Evolutionary conservation across 2,329 filamentous ascomycete species (phyloP).

Genomic region (Pleomassaria siparia): DNA sequence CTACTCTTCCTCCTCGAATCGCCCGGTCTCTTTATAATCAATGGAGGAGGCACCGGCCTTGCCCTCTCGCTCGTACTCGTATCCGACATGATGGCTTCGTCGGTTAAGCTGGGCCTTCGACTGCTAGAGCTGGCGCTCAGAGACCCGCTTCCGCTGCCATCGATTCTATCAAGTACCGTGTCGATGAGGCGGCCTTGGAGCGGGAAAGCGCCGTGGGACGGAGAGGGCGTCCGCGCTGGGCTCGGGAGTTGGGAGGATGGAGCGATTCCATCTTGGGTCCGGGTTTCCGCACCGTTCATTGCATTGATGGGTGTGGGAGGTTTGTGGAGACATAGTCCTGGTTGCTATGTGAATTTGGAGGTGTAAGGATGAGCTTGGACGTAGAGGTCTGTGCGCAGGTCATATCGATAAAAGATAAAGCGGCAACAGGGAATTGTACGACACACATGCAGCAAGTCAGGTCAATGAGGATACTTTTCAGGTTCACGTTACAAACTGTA

Average conservation of each 20-base stretch:
- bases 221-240: slow-evolving; percentile 13
- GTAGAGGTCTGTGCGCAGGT: neutral
- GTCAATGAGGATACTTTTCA: no score
- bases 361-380: neutral
- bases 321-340: neutral
- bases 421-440: no score
- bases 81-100: slow-evolving; percentile 37
- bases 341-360: neutral
- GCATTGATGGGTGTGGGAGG: slow-evolving; percentile 1
- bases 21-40: slow-evolving; percentile 37
- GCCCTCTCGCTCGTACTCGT: slow-evolving; percentile 32
- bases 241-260: slow-evolving; percentile 16
- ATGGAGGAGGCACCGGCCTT: slow-evolving; percentile 8
- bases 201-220: slow-evolving; percentile 4
- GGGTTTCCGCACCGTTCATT: slow-evolving; percentile 15
- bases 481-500: no score
- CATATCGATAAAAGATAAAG: neutral
- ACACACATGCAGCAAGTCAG: no score
- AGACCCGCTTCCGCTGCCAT: slow-evolving; percentile 1
- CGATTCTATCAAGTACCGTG: neutral
- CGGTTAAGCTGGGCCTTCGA: slow-evolving; percentile 22
- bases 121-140: slow-evolving; percentile 14
- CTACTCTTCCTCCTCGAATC: slow-evolving; percentile 38
- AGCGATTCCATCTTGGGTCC: slow-evolving; percentile 7
- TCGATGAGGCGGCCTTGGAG: neutral